Evolutionary conservation across 257 asterid species (phyloP).

Genomic region (Jasminum sambac): DNA sequence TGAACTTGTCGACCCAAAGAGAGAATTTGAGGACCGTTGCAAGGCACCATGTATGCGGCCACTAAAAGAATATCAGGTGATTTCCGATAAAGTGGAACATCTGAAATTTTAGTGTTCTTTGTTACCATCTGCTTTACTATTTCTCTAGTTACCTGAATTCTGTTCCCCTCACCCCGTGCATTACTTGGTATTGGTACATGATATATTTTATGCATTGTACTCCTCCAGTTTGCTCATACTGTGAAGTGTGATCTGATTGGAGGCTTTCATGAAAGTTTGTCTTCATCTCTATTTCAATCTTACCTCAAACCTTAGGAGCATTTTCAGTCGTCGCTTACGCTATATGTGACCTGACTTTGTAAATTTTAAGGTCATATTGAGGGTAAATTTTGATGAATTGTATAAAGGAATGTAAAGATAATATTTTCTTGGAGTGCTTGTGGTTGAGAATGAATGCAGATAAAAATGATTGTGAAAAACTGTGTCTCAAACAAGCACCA

Average conservation of each 20-base stretch:
- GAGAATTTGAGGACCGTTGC: slow-evolving; percentile 27
- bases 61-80: slow-evolving; percentile 31
- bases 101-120: background rate
- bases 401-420: too few relatives aligned
- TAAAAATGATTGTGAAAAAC: background rate
- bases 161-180: background rate
- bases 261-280: background rate
- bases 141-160: background rate
- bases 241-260: slow-evolving; percentile 1
- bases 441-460: too few relatives aligned
- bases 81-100: background rate
- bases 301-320: background rate
- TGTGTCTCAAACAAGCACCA: background rate
- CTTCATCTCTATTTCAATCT: background rate
- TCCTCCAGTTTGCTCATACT: background rate
- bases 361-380: background rate
- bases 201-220: background rate
- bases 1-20: slow-evolving; percentile 33
- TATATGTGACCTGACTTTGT: background rate
- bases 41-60: slow-evolving; percentile 31
- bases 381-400: background rate
- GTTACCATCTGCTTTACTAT: background rate
- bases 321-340: background rate
- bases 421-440: too few relatives aligned
- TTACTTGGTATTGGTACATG: background rate